phyloP scores from a whole-genome alignment of 208 protist genomes.

The Herpetomonas samuelpessoai region DNA sequence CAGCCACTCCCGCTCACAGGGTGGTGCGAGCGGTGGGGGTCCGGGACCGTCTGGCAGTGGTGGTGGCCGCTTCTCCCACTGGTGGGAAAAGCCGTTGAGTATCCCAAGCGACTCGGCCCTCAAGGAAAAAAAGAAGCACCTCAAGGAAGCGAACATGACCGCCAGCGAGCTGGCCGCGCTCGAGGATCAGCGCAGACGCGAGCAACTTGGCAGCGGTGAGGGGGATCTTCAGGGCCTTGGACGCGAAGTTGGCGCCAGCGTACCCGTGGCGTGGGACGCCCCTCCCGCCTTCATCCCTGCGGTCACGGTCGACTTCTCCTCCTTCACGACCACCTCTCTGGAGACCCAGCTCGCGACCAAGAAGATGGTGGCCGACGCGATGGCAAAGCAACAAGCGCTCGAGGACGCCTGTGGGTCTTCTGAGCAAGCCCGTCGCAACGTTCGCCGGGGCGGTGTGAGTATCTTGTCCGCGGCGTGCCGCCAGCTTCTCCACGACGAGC shows the following conservation, averaged over 20 bases:
- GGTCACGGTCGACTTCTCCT: constrained; percentile 59
- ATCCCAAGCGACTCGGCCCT: not conserved
- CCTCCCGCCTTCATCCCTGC: constrained; percentile 36
- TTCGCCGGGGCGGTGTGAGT: constrained; percentile 18
- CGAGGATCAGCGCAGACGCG: constrained; percentile 3
- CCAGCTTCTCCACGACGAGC: constrained; percentile 48
- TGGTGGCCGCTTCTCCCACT: constrained; percentile 3
- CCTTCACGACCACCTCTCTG: constrained; percentile 57
- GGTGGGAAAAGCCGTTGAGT: constrained; percentile 11
- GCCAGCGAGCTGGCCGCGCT: not conserved
- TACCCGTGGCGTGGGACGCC: constrained; percentile 25
- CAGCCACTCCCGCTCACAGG: not conserved
- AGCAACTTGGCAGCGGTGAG: too few relatives aligned
- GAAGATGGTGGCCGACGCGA: constrained; percentile 28
- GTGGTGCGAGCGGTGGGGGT: not conserved
- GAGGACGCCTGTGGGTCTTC: not conserved
- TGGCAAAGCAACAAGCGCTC: constrained; percentile 12
- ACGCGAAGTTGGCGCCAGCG: not conserved
- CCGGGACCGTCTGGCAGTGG: not conserved
- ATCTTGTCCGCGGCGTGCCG: constrained; percentile 44
- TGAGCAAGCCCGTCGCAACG: constrained; percentile 3
- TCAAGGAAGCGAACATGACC: not conserved
- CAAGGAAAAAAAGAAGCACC: constrained; percentile 2
- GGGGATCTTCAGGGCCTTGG: too few relatives aligned
- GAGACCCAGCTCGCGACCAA: constrained; percentile 43